These are phyloP conservation scores for Spiraea crenata DNA, from an alignment of 331 rosid genomes.

Conservation along the genomic window DNA sequence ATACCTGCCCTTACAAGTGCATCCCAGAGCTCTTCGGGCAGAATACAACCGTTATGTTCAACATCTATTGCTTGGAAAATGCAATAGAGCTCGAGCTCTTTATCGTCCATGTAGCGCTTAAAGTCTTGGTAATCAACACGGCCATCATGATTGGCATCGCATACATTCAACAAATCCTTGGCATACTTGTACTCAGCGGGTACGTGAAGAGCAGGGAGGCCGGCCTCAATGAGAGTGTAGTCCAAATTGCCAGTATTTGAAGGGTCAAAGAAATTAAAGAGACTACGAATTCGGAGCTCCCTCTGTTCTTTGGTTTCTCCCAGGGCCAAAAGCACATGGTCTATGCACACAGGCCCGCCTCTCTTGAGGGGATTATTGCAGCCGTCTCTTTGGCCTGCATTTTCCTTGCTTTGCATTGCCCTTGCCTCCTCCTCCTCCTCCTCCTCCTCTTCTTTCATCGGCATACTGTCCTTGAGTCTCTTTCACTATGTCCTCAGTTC, in stretches of 20 bases:
- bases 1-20: slow-evolving; percentile 76
- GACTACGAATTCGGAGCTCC: slow-evolving; percentile 54
- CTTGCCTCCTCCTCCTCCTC: too few species aligned
- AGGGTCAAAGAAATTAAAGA: slow-evolving; percentile 65
- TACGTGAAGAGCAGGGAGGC: slow-evolving; percentile 64
- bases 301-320: slow-evolving; percentile 75
- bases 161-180: slow-evolving; percentile 64
- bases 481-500: too few species aligned
- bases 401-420: slow-evolving; percentile 4
- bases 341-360: slow-evolving; percentile 60
- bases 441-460: not conserved
- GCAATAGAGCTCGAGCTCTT: slow-evolving; percentile 78
- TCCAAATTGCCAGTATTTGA: slow-evolving; percentile 62
- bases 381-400: slow-evolving; percentile 19
- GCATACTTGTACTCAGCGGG: slow-evolving; percentile 80
- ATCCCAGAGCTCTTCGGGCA: slow-evolving; percentile 84
- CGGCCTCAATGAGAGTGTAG: slow-evolving; percentile 54
- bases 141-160: slow-evolving; percentile 69
- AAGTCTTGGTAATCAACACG: slow-evolving; percentile 69
- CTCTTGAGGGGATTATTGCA: slow-evolving; percentile 47
- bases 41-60: slow-evolving; percentile 72
- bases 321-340: slow-evolving; percentile 72
- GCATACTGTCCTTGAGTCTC: not conserved
- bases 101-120: slow-evolving; percentile 75
- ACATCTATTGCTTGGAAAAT: slow-evolving; percentile 87